These are phyloP conservation scores for Halophytophthora batemanensis DNA, from an alignment of 352 stramenopile genomes.

Conservation along the genomic window DNA sequence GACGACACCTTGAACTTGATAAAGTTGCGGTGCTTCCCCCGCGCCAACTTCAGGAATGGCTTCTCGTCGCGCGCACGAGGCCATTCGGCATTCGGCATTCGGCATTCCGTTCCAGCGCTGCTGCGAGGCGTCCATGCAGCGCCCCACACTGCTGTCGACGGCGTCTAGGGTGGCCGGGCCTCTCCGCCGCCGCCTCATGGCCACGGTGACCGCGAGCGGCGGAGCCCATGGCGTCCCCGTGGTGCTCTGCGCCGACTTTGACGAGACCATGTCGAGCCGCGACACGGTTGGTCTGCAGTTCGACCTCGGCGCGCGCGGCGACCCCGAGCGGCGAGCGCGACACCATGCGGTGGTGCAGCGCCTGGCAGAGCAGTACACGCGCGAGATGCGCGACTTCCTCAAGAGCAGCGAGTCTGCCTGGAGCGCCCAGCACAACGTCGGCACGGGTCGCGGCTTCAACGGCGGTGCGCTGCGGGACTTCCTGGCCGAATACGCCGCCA, in stretches of 20 bases:
- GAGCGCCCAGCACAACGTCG: not conserved
- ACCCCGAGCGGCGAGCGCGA: not conserved
- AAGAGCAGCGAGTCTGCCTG: constrained; percentile 14
- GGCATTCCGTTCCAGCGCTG: no score
- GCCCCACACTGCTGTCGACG: not conserved
- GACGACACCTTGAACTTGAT: no score
- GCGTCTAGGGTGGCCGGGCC: not conserved
- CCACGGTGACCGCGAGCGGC: not conserved
- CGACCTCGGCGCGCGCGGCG: constrained; percentile 15
- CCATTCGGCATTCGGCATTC: no score
- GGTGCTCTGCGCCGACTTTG: constrained; percentile 71
- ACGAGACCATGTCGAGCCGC: constrained; percentile 58
- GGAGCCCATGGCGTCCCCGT: constrained; percentile 7
- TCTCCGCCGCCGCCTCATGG: not conserved
- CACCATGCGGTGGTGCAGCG: constrained; percentile 22
- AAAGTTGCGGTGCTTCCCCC: no score
- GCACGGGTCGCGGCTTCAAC: constrained; percentile 27
- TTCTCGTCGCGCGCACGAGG: no score
- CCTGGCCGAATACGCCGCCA: constrained; percentile 35
- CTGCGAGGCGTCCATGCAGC: no score
- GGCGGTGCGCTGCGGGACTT: constrained; percentile 30
- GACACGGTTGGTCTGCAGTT: constrained; percentile 68
- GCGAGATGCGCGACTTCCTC: constrained; percentile 24
- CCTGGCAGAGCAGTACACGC: constrained; percentile 35
- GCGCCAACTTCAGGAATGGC: no score